phyloP scores from a whole-genome alignment of 108 stramenopile species.

The Nitzschia sp. region DNA sequence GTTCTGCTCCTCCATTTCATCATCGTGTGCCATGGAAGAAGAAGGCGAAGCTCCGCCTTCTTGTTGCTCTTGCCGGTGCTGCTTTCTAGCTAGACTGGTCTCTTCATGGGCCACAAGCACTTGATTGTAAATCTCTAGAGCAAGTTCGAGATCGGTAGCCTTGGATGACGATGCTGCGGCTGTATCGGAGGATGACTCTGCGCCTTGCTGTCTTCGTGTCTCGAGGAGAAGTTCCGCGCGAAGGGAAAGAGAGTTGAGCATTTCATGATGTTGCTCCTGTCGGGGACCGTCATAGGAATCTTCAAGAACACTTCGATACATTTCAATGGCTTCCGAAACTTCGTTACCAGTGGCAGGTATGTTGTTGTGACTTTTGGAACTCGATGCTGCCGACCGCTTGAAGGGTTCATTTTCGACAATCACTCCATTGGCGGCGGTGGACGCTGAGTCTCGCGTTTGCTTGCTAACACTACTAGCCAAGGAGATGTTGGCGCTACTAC shows the following conservation, averaged over 20 bases:
- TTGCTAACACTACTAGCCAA: neutral
- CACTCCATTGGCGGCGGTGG: neutral
- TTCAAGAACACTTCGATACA: conserved; percentile 54
- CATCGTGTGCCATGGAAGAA: neutral
- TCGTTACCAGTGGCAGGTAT: conserved; percentile 37
- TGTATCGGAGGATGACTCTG: neutral
- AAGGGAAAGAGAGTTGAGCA: conserved; percentile 54
- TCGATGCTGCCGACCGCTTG: conserved; percentile 44
- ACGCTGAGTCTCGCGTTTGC: neutral
- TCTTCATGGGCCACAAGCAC: conserved; percentile 52
- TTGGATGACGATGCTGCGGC: neutral
- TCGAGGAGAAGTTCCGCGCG: conserved; percentile 45
- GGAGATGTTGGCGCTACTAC: conserved; percentile 8
- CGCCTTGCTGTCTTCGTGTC: conserved; percentile 1
- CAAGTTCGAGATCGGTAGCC: conserved; percentile 57
- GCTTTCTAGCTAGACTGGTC: neutral
- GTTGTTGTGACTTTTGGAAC: conserved; percentile 13
- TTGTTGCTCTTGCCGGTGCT: neutral
- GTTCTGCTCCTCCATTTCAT: conserved; percentile 16
- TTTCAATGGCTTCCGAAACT: conserved; percentile 59
- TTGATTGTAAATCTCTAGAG: conserved; percentile 61
- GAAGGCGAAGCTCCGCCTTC: neutral
- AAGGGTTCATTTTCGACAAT: conserved; percentile 45
- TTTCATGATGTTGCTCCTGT: conserved; percentile 56
- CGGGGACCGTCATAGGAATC: conserved; percentile 29